These are phyloP conservation scores for Puccinia hordei DNA, from an alignment of 1,284 basidiomycete genomes.

Conservation along the genomic window DNA sequence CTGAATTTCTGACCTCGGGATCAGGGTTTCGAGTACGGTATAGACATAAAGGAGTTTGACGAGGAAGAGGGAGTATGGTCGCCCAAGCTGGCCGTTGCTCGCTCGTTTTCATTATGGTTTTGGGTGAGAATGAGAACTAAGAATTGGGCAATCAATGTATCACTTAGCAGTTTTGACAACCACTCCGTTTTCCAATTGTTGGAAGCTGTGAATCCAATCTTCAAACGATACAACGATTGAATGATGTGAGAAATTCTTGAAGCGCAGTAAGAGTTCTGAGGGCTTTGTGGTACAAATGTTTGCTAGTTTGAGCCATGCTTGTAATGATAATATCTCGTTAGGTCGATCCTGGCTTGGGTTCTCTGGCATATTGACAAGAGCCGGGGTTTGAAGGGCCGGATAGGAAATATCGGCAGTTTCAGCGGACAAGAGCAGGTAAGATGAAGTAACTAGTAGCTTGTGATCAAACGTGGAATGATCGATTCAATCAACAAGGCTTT, in stretches of 20 bases:
- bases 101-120: background rate
- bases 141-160: constrained; percentile 22
- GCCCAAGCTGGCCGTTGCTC: no score
- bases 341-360: background rate
- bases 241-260: background rate
- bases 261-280: background rate
- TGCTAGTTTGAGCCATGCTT: constrained; percentile 19
- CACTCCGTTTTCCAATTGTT: constrained; percentile 40
- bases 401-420: background rate
- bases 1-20: background rate
- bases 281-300: background rate
- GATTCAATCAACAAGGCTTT: background rate
- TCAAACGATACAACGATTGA: background rate
- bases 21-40: constrained; percentile 13
- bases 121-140: constrained; percentile 12
- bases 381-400: constrained; percentile 17
- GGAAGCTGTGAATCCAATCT: constrained; percentile 8
- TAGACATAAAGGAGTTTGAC: constrained; percentile 24
- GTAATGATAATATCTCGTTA: background rate
- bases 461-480: constrained; percentile 8
- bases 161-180: constrained; percentile 16
- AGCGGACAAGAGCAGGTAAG: constrained; percentile 18
- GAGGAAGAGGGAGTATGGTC: constrained; percentile 23
- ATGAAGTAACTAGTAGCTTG: constrained; percentile 17
- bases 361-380: background rate